Conservation (phyloP, 148 eudicot species). For the Chenopodium album region DNA sequence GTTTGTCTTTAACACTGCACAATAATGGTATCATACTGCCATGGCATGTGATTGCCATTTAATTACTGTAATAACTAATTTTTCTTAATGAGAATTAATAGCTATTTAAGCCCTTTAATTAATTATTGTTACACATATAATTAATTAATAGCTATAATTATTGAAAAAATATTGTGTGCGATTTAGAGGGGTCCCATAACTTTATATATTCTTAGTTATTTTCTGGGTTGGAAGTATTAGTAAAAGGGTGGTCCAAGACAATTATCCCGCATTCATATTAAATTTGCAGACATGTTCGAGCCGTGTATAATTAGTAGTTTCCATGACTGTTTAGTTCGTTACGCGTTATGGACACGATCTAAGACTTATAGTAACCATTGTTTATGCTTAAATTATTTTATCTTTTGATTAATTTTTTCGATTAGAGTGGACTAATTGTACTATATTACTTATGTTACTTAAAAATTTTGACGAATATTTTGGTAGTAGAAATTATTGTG, state of each 20-base stretch:
- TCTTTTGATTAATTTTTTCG: neutral
- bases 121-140: no score
- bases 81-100: no score
- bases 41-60: no score
- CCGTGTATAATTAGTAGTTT: constrained; percentile 1
- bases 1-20: no score
- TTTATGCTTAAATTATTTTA: neutral
- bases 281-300: neutral
- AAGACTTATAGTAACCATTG: neutral
- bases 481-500: no score
- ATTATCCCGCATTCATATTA: neutral
- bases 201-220: no score
- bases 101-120: neutral
- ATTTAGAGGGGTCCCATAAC: neutral
- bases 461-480: no score
- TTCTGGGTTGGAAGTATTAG: neutral
- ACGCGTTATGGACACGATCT: constrained; percentile 14
- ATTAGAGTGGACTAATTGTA: no score
- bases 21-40: no score
- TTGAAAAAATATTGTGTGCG: neutral
- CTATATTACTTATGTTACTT: no score
- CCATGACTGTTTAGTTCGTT: constrained; percentile 3
- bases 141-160: no score
- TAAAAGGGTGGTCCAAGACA: neutral
- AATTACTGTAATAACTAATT: no score